Conservation (phyloP, 2,329 filamentous ascomycete species). For the Trichoderma koningii region DNA sequence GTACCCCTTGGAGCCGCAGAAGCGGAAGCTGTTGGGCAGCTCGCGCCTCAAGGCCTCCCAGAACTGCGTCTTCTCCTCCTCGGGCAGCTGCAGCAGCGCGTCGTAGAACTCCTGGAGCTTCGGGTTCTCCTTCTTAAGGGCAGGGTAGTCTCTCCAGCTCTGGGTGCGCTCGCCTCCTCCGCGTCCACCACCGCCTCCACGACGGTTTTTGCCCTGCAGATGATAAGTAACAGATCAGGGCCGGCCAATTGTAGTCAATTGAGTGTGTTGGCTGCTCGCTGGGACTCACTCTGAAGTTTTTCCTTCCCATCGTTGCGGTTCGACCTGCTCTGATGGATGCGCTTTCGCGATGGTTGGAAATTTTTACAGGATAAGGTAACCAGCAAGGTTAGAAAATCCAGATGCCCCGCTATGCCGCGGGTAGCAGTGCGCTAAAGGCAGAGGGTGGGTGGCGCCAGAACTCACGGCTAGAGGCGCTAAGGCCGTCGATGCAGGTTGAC, state of each 20-base stretch:
- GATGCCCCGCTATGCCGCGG: slow-evolving; percentile 25
- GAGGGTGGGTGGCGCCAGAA: slow-evolving; percentile 9
- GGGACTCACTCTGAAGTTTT: slow-evolving; percentile 40
- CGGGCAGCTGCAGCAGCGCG: slow-evolving; percentile 70
- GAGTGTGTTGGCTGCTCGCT: not conserved
- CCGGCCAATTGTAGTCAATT: not conserved
- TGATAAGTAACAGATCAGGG: not conserved
- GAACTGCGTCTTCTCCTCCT: slow-evolving; percentile 76
- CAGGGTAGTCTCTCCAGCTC: slow-evolving; percentile 43
- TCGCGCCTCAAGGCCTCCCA: slow-evolving; percentile 83
- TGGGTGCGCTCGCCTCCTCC: slow-evolving; percentile 35
- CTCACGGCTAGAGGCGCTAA: not conserved
- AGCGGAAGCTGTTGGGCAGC: slow-evolving; percentile 95
- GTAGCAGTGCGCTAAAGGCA: slow-evolving; percentile 22
- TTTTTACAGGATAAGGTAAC: not conserved
- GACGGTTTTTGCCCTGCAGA: slow-evolving; percentile 42
- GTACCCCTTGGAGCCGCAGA: slow-evolving; percentile 91
- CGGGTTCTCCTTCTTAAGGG: slow-evolving; percentile 74
- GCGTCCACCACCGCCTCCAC: slow-evolving; percentile 41
- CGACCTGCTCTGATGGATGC: slow-evolving; percentile 10
- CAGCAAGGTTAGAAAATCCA: slow-evolving; percentile 22
- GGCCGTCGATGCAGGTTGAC: not conserved
- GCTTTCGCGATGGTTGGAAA: slow-evolving; percentile 19
- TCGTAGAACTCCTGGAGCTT: slow-evolving; percentile 88
- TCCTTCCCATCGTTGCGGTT: slow-evolving; percentile 42